phyloP scores from a whole-genome alignment of 2,329 filamentous ascomycete species.

The Exophiala phaeomuriformis region DNA sequence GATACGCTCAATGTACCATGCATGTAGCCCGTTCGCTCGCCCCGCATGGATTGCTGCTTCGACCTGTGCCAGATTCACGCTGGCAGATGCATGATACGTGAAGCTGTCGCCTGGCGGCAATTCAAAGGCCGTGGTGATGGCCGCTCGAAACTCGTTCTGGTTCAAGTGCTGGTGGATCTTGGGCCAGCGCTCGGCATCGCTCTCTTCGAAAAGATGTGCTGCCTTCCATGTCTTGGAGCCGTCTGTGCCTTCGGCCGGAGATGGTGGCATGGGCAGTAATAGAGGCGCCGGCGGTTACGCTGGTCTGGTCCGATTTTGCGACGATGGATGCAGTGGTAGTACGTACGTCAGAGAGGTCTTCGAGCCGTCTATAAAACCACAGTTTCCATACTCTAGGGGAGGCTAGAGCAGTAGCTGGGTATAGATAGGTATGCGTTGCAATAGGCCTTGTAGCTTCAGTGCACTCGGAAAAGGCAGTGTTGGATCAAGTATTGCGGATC shows the following conservation, averaged over 20 bases:
- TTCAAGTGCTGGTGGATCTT: slow-evolving; percentile 31
- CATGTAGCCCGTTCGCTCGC: slow-evolving; percentile 42
- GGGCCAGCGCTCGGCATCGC: slow-evolving; percentile 35
- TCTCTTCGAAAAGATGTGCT: slow-evolving; percentile 33
- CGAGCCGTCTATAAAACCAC: background rate
- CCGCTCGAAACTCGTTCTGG: slow-evolving; percentile 40
- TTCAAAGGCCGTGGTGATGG: slow-evolving; percentile 43
- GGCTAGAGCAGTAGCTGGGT: slow-evolving; percentile 15
- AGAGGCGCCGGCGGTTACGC: slow-evolving; percentile 25
- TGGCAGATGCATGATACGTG: slow-evolving; percentile 45
- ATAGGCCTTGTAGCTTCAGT: too few species aligned
- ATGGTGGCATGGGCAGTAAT: slow-evolving; percentile 46
- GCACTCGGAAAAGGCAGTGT: too few species aligned
- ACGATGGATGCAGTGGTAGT: too few species aligned
- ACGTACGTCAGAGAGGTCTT: too few species aligned
- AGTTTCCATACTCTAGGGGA: slow-evolving; percentile 27
- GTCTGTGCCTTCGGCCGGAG: slow-evolving; percentile 29
- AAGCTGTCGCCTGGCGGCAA: slow-evolving; percentile 43
- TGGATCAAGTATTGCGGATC: too few species aligned
- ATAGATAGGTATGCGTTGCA: too few species aligned
- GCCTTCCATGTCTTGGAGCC: slow-evolving; percentile 41
- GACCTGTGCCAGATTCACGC: slow-evolving; percentile 45
- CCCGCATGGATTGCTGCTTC: slow-evolving; percentile 45
- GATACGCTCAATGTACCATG: slow-evolving; percentile 39
- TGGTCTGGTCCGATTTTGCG: too few species aligned